Evolutionary conservation across 139 green algal genomes (phyloP), one percentile per base, ranked within the genome.

Genomic region (Volvox africanus): DNA sequence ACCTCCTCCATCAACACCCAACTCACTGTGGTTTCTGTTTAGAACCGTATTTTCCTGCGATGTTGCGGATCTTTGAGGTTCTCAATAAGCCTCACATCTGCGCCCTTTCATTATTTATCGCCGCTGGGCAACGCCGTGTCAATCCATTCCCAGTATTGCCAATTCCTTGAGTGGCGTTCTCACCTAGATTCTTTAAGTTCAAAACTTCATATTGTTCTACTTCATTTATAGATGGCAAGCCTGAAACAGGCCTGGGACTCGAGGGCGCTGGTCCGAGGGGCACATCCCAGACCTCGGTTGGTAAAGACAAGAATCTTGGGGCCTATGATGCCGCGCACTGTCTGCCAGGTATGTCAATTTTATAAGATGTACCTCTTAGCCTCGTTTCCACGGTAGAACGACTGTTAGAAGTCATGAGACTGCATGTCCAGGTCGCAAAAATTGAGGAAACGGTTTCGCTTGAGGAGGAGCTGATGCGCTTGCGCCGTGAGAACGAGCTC

Each of bases 401-500:
- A 32, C 21, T 5, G n/a, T 6, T 30, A 13, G 37, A 79, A 20
- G 21, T 79, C 71, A 37, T 36, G 13, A 1, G 37, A 20, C 5
- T 79, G n/a, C 76, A 61, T 61, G 32, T 16, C 26, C 81, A 85
- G 76, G 87, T 91, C 14, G 61, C 87, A 21, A 81, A 78, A 32
- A 21, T 86, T 26, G 68, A 89, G 3, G 83, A 89, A 37, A 16
- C 35, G 0, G 28, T 85, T 16, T 88, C 82, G 22, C 44, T 94
- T 21, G 61, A 92, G n/a, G 82, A 90, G 61, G 87, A 93, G 86
- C 21, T 95, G 28, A 2, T 36, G 14, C 77, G 75, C 13, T 91
- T 95, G 37, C 80, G 90, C 1, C 28, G 83, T 35, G 93, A 95
- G 50, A 95, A 94, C 28, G 89, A 93, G 67, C 65, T 86, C 14